Evolutionary conservation across 2,329 filamentous ascomycete species (phyloP).

Genomic region (Xylaria sp.): DNA sequence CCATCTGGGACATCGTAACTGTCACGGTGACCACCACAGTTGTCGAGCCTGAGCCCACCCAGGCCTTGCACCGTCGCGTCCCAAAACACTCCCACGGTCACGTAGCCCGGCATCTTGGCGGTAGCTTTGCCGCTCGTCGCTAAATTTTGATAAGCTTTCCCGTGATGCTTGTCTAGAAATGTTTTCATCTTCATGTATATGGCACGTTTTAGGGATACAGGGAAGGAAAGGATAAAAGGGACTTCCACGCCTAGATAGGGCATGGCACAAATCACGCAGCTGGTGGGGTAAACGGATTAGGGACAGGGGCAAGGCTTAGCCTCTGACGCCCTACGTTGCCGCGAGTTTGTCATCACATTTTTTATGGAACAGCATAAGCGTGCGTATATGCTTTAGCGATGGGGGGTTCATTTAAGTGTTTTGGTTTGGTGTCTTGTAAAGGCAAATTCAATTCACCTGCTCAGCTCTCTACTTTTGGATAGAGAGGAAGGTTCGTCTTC

Average conservation of each 20-base stretch:
- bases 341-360: slow-evolving; percentile 14
- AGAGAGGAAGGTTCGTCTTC: slow-evolving; percentile 18
- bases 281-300: not conserved
- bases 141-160: slow-evolving; percentile 21
- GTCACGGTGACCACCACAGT: slow-evolving; percentile 52
- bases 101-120: slow-evolving; percentile 40
- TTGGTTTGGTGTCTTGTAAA: not conserved
- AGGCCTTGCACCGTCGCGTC: slow-evolving; percentile 39
- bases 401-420: not conserved
- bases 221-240: not conserved
- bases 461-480: not conserved
- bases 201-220: not conserved
- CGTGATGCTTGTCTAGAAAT: not conserved
- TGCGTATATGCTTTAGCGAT: slow-evolving; percentile 18
- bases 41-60: slow-evolving; percentile 35
- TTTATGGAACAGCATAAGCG: slow-evolving; percentile 13
- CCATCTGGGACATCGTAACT: slow-evolving; percentile 60
- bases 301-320: not conserved
- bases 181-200: slow-evolving; percentile 17
- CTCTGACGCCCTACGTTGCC: slow-evolving; percentile 15
- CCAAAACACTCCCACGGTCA: slow-evolving; percentile 43
- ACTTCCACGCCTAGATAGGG: slow-evolving; percentile 7
- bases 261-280: not conserved
- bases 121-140: slow-evolving; percentile 40
- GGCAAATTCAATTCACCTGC: not conserved